Percentiles rank a stretch among this genome's conserved stretches.
phyloP scores from a whole-genome alignment of 768 basidiomycete species.

The Lentinula detonsa region DNA sequence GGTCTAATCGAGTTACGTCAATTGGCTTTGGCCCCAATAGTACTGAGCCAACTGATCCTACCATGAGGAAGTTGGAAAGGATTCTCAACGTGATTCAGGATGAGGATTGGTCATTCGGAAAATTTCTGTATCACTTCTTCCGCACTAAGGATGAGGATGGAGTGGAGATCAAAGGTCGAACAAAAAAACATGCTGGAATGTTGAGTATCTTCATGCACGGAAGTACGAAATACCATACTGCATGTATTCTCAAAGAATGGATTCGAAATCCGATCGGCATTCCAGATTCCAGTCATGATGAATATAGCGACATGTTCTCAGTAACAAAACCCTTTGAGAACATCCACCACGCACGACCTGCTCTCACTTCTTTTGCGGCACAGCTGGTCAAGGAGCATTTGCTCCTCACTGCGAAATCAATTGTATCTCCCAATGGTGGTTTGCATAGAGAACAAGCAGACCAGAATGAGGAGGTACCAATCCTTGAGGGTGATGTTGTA shows the following conservation, averaged over 20 bases:
- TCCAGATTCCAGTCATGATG: not conserved
- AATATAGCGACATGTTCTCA: conserved; percentile 3
- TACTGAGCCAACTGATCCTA: no score
- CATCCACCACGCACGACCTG: conserved; percentile 6
- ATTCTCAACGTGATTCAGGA: not conserved
- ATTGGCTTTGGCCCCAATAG: no score
- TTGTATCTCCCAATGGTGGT: not conserved
- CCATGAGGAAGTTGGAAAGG: not conserved
- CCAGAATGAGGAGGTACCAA: not conserved
- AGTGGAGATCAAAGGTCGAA: not conserved
- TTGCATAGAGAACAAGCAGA: not conserved
- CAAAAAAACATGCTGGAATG: not conserved
- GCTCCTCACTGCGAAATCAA: not conserved
- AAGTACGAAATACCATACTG: not conserved
- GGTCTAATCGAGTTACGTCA: no score
- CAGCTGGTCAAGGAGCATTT: conserved; percentile 5
- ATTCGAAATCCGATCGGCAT: not conserved
- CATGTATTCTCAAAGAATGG: conserved; percentile 6
- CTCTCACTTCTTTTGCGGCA: conserved; percentile 9
- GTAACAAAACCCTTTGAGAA: not conserved
- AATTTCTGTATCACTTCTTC: conserved; percentile 9
- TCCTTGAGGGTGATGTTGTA: not conserved
- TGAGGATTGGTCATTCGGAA: conserved; percentile 9
- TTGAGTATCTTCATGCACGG: conserved; percentile 1
- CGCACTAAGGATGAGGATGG: not conserved